Percentiles rank a stretch among this genome's conserved stretches.
Evolutionary conservation across 148 eudicot genomes (phyloP).

Genomic region (Bassia scoparia): DNA sequence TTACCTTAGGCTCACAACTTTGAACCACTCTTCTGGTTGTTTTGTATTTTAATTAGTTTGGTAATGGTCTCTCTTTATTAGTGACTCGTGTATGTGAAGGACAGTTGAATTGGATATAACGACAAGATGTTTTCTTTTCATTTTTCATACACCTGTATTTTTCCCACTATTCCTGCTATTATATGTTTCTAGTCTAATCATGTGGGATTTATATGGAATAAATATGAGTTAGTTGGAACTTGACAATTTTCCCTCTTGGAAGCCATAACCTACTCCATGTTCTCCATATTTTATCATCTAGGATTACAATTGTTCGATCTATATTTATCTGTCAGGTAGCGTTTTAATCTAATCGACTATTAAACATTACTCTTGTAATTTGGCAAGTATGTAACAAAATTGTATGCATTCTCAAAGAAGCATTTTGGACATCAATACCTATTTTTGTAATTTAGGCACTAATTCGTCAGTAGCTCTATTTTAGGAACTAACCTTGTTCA

Average conservation of each 20-base stretch:
- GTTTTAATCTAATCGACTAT: no score
- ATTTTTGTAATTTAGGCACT: not conserved
- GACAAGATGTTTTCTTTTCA: conserved; percentile 10
- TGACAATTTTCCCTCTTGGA: not conserved
- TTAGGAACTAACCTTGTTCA: not conserved
- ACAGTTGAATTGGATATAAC: conserved; percentile 8
- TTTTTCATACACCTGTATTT: conserved; percentile 5
- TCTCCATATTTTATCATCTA: not conserved
- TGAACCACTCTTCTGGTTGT: not conserved
- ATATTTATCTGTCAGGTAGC: no score
- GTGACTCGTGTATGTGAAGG: conserved; percentile 9
- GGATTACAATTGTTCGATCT: no score
- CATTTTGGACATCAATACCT: not conserved
- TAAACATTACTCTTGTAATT: no score
- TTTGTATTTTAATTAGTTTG: not conserved
- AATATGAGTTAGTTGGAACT: not conserved
- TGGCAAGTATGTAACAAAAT: not conserved
- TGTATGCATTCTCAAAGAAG: conserved; percentile 5
- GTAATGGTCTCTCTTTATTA: not conserved
- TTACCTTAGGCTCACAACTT: conserved; percentile 1
- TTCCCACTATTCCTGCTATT: not conserved
- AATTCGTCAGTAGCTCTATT: conserved; percentile 9
- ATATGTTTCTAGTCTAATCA: conserved; percentile 14
- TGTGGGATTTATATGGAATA: not conserved
- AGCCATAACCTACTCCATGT: not conserved